These are phyloP conservation scores for Leccinum fuscescens DNA, from an alignment of 1,284 basidiomycete genomes.

Conservation along the genomic window DNA sequence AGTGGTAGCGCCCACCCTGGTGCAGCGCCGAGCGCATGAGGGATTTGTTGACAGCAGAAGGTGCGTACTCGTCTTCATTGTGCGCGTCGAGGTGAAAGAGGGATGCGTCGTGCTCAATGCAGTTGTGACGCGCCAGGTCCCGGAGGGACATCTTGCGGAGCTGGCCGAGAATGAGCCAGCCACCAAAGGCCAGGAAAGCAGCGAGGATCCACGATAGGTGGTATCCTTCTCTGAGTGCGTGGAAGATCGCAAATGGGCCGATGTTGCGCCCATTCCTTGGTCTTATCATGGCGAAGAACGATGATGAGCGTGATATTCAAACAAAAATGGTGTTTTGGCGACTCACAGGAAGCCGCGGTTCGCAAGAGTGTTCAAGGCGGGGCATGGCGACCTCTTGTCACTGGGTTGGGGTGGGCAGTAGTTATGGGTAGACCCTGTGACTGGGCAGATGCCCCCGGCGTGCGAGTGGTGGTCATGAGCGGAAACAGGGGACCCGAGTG, in stretches of 20 bases:
- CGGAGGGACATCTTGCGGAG: conserved; percentile 36
- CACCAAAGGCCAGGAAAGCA: conserved; percentile 30
- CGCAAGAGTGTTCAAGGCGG: conserved; percentile 48
- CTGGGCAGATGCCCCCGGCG: conserved; percentile 15
- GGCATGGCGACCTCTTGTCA: conserved; percentile 45
- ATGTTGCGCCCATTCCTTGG: conserved; percentile 37
- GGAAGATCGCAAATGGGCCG: conserved; percentile 25
- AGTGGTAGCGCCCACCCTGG: conserved; percentile 19
- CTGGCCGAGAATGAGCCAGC: conserved; percentile 31
- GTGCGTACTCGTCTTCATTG: conserved; percentile 31
- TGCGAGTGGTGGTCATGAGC: conserved; percentile 28
- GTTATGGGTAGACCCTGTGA: conserved; percentile 18
- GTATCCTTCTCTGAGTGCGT: conserved; percentile 37
- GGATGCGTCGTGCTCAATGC: conserved; percentile 35
- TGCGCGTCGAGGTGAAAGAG: conserved; percentile 41
- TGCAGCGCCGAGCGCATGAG: conserved; percentile 25
- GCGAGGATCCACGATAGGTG: conserved; percentile 35
- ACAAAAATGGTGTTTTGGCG: neutral
- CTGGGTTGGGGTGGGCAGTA: conserved; percentile 28
- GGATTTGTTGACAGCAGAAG: conserved; percentile 20
- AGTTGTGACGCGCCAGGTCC: conserved; percentile 40
- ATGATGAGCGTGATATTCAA: neutral
- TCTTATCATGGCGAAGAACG: conserved; percentile 18
- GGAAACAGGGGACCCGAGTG: conserved; percentile 12
- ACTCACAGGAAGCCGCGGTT: conserved; percentile 46